These are phyloP conservation scores for Alternaria dauci DNA, from an alignment of 2,329 filamentous ascomycete species.

Conservation along the genomic window DNA sequence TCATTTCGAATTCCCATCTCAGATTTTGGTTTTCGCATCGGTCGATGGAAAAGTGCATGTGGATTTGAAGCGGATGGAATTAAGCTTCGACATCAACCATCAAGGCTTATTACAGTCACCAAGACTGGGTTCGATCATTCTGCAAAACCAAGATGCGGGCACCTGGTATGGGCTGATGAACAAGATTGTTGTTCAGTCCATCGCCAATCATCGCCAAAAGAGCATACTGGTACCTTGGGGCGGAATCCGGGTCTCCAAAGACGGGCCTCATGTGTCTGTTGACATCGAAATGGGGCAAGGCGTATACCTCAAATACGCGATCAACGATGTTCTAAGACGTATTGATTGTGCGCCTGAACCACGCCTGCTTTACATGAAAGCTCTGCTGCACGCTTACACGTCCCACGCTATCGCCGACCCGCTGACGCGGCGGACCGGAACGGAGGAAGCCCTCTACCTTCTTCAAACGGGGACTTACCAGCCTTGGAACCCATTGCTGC, in stretches of 20 bases:
- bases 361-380: conserved; percentile 63
- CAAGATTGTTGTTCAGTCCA: conserved; percentile 65
- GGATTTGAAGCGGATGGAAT: conserved; percentile 62
- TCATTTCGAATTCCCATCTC: conserved; percentile 57
- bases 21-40: conserved; percentile 61
- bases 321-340: conserved; percentile 64
- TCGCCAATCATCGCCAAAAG: conserved; percentile 51
- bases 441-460: conserved; percentile 65
- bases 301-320: conserved; percentile 59
- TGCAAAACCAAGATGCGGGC: conserved; percentile 64
- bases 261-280: conserved; percentile 54
- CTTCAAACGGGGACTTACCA: conserved; percentile 61
- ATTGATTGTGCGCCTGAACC: conserved; percentile 67
- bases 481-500: conserved; percentile 37
- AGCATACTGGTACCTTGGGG: conserved; percentile 66
- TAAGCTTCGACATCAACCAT: conserved; percentile 63
- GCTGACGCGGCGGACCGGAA: conserved; percentile 67
- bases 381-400: conserved; percentile 67
- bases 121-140: conserved; percentile 61
- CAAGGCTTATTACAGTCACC: conserved; percentile 55
- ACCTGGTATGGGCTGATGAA: conserved; percentile 67
- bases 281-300: conserved; percentile 45
- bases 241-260: conserved; percentile 32
- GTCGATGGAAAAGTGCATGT: conserved; percentile 48
- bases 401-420: conserved; percentile 66